A percentile compares a stretch with the other conserved stretches of the same genome.
Evolutionary conservation across 164 flowering plant genomes (phyloP).

Genomic region (Magnolia kwangsiensis): DNA sequence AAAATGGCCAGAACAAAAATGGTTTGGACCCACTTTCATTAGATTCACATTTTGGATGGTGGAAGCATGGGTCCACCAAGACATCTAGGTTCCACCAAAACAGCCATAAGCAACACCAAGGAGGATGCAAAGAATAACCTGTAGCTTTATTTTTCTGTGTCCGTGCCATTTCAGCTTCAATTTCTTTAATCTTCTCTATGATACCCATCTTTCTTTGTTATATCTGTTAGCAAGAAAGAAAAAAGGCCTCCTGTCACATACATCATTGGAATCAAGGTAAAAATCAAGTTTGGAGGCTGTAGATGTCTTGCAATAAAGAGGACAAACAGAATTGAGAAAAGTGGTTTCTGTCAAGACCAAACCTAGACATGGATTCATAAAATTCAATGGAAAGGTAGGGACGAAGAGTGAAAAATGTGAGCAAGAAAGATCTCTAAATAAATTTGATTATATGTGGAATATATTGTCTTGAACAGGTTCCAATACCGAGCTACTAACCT

Average conservation of each 20-base stretch:
- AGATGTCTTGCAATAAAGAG: neutral
- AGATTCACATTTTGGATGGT: no score
- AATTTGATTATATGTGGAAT: neutral
- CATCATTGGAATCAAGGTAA: neutral
- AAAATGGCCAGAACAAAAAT: neutral
- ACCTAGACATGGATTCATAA: neutral
- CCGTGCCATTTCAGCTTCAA: conserved; percentile 99
- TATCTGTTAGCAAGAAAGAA: conserved; percentile 9
- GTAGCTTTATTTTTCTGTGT: conserved; percentile 99
- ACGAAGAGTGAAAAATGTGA: neutral
- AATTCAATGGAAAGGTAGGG: neutral
- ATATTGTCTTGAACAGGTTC: neutral
- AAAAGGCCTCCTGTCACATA: neutral
- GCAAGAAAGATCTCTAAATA: neutral
- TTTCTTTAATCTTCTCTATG: conserved; percentile 92
- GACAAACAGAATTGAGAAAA: neutral
- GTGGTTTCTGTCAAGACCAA: neutral
- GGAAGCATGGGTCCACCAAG: neutral
- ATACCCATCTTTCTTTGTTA: conserved; percentile 71
- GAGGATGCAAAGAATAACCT: conserved; percentile 36
- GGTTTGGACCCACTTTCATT: neutral
- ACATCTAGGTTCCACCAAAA: neutral
- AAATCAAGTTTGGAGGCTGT: neutral
- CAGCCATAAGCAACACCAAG: neutral
- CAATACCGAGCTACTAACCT: neutral